Evolutionary conservation across 2,329 filamentous ascomycete species (phyloP).

Genomic region (Epichloe festucae): DNA sequence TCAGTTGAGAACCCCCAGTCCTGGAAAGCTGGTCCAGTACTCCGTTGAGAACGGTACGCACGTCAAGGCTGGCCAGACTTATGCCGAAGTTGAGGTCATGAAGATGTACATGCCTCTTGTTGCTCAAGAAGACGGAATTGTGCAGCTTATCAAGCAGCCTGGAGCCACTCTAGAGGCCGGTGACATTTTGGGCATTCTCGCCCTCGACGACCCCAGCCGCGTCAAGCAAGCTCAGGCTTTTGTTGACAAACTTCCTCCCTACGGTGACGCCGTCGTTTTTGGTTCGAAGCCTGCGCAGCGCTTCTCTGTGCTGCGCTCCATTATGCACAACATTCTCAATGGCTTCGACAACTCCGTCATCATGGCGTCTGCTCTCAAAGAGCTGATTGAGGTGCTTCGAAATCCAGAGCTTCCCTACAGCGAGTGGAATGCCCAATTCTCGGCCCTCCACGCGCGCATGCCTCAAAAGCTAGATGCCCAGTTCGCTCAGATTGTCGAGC

Average conservation of each 20-base stretch:
- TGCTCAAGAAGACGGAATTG: constrained; percentile 86
- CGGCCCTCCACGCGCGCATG: constrained; percentile 94
- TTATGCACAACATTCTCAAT: constrained; percentile 74
- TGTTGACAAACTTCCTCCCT: constrained; percentile 75
- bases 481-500: constrained; percentile 76
- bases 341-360: constrained; percentile 97
- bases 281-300: constrained; percentile 86
- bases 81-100: constrained; percentile 98
- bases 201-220: constrained; percentile 85
- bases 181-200: constrained; percentile 94
- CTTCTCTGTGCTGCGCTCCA: constrained; percentile 63
- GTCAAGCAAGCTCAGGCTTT: constrained; percentile 96
- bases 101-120: constrained; percentile 99
- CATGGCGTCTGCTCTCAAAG: constrained; percentile 76
- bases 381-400: constrained; percentile 80
- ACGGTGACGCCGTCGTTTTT: constrained; percentile 75
- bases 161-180: constrained; percentile 95
- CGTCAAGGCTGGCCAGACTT: constrained; percentile 81
- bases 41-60: constrained; percentile 91
- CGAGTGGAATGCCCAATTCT: constrained; percentile 92
- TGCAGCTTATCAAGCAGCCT: constrained; percentile 98
- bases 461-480: constrained; percentile 79
- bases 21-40: constrained; percentile 97
- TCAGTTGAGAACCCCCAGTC: constrained; percentile 85
- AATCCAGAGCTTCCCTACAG: constrained; percentile 86